A percentile compares a stretch with the other conserved stretches of the same genome.
phyloP scores from a whole-genome alignment of 768 basidiomycete genomes.

The Trametes maxima region DNA sequence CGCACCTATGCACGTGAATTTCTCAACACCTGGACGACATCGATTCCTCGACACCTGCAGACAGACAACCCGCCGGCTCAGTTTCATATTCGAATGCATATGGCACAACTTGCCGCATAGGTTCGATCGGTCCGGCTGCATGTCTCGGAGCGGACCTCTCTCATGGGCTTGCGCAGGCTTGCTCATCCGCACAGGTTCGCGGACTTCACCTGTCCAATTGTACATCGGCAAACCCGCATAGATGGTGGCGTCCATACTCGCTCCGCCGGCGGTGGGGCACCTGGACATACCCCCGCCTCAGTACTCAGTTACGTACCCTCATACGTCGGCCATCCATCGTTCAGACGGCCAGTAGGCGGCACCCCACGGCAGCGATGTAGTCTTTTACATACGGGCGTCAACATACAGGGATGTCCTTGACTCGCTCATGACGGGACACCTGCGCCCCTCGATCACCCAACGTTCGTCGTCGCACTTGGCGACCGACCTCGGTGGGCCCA shows the following conservation, averaged over 20 bases:
- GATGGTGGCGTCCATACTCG: constrained; percentile 8
- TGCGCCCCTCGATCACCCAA: neutral
- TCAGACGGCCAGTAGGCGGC: no score
- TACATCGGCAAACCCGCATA: constrained; percentile 2
- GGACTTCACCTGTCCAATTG: neutral
- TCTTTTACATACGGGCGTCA: neutral
- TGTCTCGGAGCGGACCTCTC: no score
- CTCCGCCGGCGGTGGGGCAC: neutral
- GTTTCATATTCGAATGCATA: no score
- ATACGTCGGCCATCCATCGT: no score
- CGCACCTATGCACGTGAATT: no score
- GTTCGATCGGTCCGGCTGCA: no score
- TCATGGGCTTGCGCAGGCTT: neutral
- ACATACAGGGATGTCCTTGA: neutral
- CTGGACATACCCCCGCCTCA: no score
- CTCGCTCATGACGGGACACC: neutral
- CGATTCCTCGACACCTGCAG: no score
- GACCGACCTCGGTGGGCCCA: neutral
- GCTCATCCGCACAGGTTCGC: neutral
- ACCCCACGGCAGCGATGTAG: neutral
- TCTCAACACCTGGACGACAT: no score
- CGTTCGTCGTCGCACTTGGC: neutral
- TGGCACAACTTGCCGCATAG: no score
- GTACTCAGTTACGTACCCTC: no score
- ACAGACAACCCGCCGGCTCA: no score